These are phyloP conservation scores for Aureoboletus auriporus DNA, from an alignment of 768 basidiomycete species.

Conservation along the genomic window DNA sequence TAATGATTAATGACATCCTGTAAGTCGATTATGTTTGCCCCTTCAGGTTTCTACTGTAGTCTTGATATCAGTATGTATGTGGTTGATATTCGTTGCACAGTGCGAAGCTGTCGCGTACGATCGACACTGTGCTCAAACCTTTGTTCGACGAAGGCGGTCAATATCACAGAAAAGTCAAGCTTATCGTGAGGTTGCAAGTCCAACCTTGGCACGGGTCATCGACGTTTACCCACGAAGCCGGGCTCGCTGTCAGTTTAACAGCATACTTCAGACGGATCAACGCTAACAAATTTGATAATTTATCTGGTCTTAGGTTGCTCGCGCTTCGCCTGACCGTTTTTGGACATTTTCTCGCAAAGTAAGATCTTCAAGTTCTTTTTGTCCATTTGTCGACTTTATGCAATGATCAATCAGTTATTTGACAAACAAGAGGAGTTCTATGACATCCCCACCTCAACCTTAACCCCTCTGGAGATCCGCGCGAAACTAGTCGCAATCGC, in stretches of 20 bases:
- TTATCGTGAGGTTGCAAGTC: slow-evolving; percentile 65
- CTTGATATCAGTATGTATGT: not conserved
- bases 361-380: slow-evolving; percentile 10
- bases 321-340: slow-evolving; percentile 69
- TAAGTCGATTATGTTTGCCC: slow-evolving; percentile 88
- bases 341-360: slow-evolving; percentile 75
- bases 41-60: slow-evolving; percentile 47
- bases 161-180: slow-evolving; percentile 71
- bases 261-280: not conserved
- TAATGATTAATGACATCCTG: too few species aligned
- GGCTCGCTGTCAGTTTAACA: slow-evolving; percentile 56
- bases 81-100: slow-evolving; percentile 29
- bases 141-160: slow-evolving; percentile 53
- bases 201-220: slow-evolving; percentile 82
- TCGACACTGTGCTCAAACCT: slow-evolving; percentile 61
- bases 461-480: slow-evolving; percentile 70
- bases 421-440: slow-evolving; percentile 74
- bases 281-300: not conserved
- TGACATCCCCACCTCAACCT: slow-evolving; percentile 64
- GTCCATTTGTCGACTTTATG: not conserved
- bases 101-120: slow-evolving; percentile 55
- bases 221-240: slow-evolving; percentile 76
- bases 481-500: slow-evolving; percentile 66
- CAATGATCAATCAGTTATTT: slow-evolving; percentile 54
- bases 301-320: slow-evolving; percentile 48